Conservation (phyloP, 2,329 filamentous ascomycete genomes). For the Diaporthe ilicicola region DNA sequence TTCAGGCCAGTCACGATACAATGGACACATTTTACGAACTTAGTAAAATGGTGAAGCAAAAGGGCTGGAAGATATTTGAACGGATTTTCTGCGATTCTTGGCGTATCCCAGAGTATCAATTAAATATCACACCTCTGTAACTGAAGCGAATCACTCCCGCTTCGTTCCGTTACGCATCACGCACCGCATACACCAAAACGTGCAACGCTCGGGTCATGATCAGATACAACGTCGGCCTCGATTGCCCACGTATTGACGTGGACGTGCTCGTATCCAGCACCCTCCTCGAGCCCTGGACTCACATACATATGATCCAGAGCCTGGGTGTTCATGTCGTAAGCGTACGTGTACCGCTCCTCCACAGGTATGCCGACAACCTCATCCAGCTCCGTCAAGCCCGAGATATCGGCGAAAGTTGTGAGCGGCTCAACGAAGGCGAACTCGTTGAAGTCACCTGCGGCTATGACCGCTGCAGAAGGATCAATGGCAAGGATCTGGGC, state of each 20-base stretch:
- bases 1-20: too few relatives aligned
- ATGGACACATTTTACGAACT: too few relatives aligned
- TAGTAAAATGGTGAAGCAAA: too few relatives aligned
- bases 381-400: constrained; percentile 69
- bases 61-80: too few relatives aligned
- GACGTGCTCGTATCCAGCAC: constrained; percentile 68
- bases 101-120: background rate
- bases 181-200: constrained; percentile 65
- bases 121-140: background rate
- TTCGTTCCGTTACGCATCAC: background rate
- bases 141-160: background rate
- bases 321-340: constrained; percentile 75
- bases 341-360: constrained; percentile 74
- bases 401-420: constrained; percentile 59
- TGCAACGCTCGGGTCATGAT: constrained; percentile 76
- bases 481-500: constrained; percentile 65
- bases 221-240: constrained; percentile 64
- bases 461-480: constrained; percentile 64
- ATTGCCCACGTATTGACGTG: constrained; percentile 76
- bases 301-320: constrained; percentile 77
- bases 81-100: background rate
- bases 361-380: constrained; percentile 60
- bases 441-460: constrained; percentile 77
- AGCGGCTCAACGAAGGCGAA: constrained; percentile 71
- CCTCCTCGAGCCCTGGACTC: constrained; percentile 58